Evolutionary conservation across 495 filamentous ascomycete species (phyloP).

Genomic region (Hapsidospora chrysogenum): DNA sequence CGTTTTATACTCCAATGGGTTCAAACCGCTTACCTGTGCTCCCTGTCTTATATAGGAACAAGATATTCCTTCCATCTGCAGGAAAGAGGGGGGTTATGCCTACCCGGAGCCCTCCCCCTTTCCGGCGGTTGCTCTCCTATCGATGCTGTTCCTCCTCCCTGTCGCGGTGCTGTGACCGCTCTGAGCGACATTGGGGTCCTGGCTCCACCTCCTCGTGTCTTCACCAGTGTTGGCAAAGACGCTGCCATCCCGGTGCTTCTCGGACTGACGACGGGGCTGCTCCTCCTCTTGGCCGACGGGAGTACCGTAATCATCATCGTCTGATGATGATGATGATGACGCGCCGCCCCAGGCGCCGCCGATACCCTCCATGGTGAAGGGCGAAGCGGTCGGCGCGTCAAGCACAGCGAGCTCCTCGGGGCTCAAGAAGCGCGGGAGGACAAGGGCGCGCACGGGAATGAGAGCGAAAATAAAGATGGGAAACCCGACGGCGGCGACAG

Average conservation of each 20-base stretch:
- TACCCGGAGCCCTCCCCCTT: no score
- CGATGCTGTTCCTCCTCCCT: no score
- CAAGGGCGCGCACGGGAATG: slow-evolving; percentile 56
- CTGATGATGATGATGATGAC: no score
- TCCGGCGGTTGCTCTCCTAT: no score
- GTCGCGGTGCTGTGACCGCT: no score
- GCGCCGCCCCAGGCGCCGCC: slow-evolving; percentile 46
- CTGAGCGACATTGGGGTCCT: no score
- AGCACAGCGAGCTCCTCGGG: slow-evolving; percentile 50
- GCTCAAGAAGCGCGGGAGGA: slow-evolving; percentile 58
- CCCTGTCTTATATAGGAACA: no score
- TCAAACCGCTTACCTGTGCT: no score
- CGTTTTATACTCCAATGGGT: no score
- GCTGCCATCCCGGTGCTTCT: background rate
- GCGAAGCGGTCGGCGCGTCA: slow-evolving; percentile 68
- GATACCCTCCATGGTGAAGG: slow-evolving; percentile 73
- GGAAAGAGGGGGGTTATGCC: no score
- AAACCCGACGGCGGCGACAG: slow-evolving; percentile 86
- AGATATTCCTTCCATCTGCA: no score
- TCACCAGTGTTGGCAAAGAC: background rate
- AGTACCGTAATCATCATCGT: background rate
- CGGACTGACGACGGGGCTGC: background rate
- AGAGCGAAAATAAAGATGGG: slow-evolving; percentile 71
- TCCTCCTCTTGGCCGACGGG: background rate
- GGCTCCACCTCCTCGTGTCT: no score